These are phyloP conservation scores for Cucurbita ficifolia DNA, from an alignment of 306 rosid species.

Conservation along the genomic window DNA sequence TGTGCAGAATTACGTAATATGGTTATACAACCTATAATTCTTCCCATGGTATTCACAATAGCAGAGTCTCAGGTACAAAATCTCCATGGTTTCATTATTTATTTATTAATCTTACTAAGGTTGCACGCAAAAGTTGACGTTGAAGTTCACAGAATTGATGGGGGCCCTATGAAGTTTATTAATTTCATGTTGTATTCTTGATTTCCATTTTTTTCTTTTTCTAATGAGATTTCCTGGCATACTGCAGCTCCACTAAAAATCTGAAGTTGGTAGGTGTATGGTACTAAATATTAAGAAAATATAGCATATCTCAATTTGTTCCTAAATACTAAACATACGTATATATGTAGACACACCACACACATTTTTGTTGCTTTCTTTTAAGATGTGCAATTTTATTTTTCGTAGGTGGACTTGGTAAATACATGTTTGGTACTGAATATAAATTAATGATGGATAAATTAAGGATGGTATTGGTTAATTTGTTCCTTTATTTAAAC, in stretches of 20 bases:
- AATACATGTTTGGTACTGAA: neutral
- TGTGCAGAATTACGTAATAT: slow-evolving; percentile 96
- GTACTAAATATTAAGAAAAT: neutral
- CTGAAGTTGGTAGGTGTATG: neutral
- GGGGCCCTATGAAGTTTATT: neutral
- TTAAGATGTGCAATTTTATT: neutral
- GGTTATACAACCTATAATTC: slow-evolving; percentile 94
- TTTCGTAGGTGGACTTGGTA: neutral
- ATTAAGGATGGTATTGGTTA: too few relatives aligned
- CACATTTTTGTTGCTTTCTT: neutral
- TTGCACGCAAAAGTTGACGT: neutral
- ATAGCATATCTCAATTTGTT: neutral
- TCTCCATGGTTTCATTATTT: neutral
- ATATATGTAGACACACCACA: neutral
- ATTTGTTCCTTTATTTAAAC: too few relatives aligned
- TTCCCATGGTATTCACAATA: slow-evolving; percentile 97
- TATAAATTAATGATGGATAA: neutral
- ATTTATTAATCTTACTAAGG: neutral
- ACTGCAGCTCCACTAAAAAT: neutral
- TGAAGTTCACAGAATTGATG: neutral
- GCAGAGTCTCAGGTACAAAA: slow-evolving; percentile 90
- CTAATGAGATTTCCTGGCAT: neutral
- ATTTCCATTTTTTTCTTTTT: neutral
- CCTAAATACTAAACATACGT: neutral
- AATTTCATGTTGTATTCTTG: neutral